These are phyloP conservation scores for Alternaria sp. DNA, from an alignment of 2,329 filamentous ascomycete species.

Conservation along the genomic window DNA sequence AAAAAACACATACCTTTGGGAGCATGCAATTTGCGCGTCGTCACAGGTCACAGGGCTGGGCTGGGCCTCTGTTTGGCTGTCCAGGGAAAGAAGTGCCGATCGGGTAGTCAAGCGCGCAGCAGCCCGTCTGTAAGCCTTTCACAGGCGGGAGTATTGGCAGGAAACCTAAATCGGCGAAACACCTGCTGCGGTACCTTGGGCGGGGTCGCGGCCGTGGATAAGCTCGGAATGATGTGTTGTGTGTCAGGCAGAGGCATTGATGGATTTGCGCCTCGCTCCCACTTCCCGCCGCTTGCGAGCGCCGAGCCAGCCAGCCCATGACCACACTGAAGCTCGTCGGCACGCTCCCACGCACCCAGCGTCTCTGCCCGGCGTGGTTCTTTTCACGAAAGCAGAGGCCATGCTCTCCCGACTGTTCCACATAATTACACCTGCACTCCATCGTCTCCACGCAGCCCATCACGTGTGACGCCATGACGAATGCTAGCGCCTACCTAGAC, in stretches of 20 bases:
- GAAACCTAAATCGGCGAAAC: constrained; percentile 37
- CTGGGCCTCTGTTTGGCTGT: constrained; percentile 46
- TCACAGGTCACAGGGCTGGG: constrained; percentile 46
- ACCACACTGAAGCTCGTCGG: not conserved
- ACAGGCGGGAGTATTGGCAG: constrained; percentile 42
- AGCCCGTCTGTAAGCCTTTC: constrained; percentile 34
- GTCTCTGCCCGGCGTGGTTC: not conserved
- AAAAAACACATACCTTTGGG: constrained; percentile 45
- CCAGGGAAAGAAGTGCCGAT: constrained; percentile 45
- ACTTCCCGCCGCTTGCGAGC: constrained; percentile 13
- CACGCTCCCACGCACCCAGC: not conserved
- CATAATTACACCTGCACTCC: not conserved
- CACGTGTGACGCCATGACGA: constrained; percentile 15
- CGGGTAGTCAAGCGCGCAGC: constrained; percentile 34
- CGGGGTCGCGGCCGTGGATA: constrained; percentile 42
- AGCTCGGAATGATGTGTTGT: constrained; percentile 48
- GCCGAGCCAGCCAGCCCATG: constrained; percentile 24
- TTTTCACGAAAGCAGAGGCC: not conserved
- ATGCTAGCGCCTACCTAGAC: constrained; percentile 11
- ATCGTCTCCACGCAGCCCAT: constrained; percentile 9
- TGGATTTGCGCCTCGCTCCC: constrained; percentile 22
- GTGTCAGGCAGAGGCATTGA: constrained; percentile 33
- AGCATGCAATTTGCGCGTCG: constrained; percentile 49
- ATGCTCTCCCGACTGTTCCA: not conserved
- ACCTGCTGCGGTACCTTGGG: constrained; percentile 32